Conservation (phyloP, 106 monocot species). For the Posidonia australis region DNA sequence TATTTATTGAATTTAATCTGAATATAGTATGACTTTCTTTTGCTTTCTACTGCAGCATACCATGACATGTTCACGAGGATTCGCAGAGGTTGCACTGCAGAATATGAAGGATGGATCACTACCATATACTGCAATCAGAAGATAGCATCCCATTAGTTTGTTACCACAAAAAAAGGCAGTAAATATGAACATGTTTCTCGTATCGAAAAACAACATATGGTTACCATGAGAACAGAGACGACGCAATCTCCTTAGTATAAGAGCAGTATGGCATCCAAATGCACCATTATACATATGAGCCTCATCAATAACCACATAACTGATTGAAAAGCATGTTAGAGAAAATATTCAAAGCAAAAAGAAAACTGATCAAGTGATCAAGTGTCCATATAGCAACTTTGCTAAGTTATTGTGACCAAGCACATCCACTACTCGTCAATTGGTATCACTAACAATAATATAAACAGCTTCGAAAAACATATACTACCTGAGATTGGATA, state of each 20-base stretch:
- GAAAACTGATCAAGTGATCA: too few species aligned
- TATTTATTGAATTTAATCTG: background rate
- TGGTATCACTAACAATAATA: background rate
- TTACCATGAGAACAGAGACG: slow-evolving; percentile 81
- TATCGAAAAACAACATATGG: background rate
- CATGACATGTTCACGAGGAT: slow-evolving; percentile 90
- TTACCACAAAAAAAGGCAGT: background rate
- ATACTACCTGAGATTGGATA: slow-evolving; percentile 79
- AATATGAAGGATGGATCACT: slow-evolving; percentile 78
- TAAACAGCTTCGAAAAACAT: too few species aligned
- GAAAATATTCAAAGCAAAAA: background rate
- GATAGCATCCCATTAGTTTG: background rate
- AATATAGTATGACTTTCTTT: background rate
- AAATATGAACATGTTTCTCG: too few species aligned
- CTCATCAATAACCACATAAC: slow-evolving; percentile 88
- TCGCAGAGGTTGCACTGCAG: slow-evolving; percentile 90
- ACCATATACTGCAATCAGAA: slow-evolving; percentile 56
- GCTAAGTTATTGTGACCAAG: too few species aligned
- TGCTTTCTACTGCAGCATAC: slow-evolving; percentile 25
- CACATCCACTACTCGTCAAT: background rate
- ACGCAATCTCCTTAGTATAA: slow-evolving; percentile 64
- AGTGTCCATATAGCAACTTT: too few species aligned
- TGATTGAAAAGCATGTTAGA: slow-evolving; percentile 18
- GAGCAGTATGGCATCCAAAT: slow-evolving; percentile 89
- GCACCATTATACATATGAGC: slow-evolving; percentile 88